Evolutionary conservation across 1,284 basidiomycete genomes (phyloP).

Genomic region (Entoloma clypeatum): DNA sequence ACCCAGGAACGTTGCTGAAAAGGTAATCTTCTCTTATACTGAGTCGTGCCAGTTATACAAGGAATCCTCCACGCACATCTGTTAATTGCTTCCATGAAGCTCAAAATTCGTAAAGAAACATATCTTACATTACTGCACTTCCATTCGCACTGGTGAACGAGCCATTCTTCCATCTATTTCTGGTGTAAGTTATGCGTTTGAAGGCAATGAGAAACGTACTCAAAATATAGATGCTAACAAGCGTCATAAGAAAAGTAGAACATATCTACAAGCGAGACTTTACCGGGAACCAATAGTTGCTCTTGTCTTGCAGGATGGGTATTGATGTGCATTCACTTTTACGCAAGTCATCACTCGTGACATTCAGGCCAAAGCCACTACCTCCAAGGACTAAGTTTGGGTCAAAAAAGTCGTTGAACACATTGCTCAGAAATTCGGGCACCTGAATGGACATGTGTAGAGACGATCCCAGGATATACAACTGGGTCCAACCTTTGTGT

Average conservation of each 20-base stretch:
- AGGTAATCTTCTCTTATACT: constrained; percentile 35
- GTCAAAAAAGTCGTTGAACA: constrained; percentile 3
- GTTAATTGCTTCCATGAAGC: background rate
- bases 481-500: constrained; percentile 41
- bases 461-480: constrained; percentile 34
- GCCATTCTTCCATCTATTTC: constrained; percentile 34
- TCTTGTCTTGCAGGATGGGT: constrained; percentile 41
- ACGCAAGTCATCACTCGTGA: constrained; percentile 30
- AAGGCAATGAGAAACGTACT: constrained; percentile 23
- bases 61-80: constrained; percentile 26
- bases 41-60: background rate
- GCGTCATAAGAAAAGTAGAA: background rate
- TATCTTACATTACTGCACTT: constrained; percentile 35
- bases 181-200: background rate
- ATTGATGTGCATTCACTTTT: constrained; percentile 41
- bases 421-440: constrained; percentile 1
- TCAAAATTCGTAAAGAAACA: background rate
- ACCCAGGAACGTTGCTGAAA: constrained; percentile 38
- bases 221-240: constrained; percentile 36
- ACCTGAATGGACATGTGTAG: constrained; percentile 40
- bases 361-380: constrained; percentile 37
- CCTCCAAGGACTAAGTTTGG: constrained; percentile 36
- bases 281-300: constrained; percentile 45
- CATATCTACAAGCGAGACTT: constrained; percentile 14
- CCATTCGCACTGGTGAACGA: constrained; percentile 36